These are phyloP conservation scores for Ehretia macrophylla DNA, from an alignment of 257 asterid genomes.

Conservation along the genomic window DNA sequence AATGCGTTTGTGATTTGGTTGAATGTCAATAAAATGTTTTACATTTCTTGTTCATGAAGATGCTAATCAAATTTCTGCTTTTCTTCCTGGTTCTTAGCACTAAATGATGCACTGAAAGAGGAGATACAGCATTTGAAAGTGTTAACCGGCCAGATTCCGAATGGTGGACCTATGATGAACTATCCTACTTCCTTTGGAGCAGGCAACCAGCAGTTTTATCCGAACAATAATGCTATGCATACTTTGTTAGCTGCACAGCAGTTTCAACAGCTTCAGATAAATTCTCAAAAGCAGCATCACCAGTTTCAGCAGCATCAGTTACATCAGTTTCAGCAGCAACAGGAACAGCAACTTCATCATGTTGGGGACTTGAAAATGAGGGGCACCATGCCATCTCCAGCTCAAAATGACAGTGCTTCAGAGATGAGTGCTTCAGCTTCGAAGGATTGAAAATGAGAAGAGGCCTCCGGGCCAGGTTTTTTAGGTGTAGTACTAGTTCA, in stretches of 20 bases:
- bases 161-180: constrained; percentile 79
- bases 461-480: too few species aligned
- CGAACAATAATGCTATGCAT: constrained; percentile 56
- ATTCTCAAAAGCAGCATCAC: constrained; percentile 73
- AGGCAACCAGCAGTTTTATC: constrained; percentile 54
- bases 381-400: constrained; percentile 32
- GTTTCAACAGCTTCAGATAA: constrained; percentile 90
- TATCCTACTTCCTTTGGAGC: constrained; percentile 54
- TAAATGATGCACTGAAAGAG: constrained; percentile 84
- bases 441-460: neutral
- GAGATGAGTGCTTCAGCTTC: constrained; percentile 16
- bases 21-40: neutral
- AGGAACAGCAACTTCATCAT: constrained; percentile 33
- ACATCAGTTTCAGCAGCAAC: constrained; percentile 45
- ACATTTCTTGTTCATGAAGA: too few species aligned
- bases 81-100: constrained; percentile 37
- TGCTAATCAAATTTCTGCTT: neutral
- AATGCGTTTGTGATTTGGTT: neutral
- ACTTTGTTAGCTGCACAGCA: constrained; percentile 75
- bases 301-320: constrained; percentile 38
- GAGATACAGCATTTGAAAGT: constrained; percentile 86
- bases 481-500: neutral
- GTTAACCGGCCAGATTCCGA: constrained; percentile 70
- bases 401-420: constrained; percentile 36
- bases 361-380: constrained; percentile 44